phyloP scores from a whole-genome alignment of 345 rosid species.

The Euphorbia pulcherrima region DNA sequence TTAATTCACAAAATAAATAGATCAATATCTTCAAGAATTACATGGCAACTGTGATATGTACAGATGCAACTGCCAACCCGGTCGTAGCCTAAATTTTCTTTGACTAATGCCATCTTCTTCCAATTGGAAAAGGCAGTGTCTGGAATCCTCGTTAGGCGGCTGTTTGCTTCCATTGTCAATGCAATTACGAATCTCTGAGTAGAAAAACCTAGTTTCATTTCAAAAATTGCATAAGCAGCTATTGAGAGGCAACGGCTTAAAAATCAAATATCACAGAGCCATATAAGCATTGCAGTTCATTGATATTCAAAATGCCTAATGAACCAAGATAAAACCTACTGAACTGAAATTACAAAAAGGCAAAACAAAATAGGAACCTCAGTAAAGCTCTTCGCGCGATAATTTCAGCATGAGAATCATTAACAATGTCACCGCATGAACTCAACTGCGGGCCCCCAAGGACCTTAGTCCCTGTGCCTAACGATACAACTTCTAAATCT shows the following conservation, averaged over 20 bases:
- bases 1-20: neutral
- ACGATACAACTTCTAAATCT: constrained; percentile 64
- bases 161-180: constrained; percentile 16
- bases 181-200: constrained; percentile 52
- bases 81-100: constrained; percentile 45
- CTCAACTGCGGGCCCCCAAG: constrained; percentile 58
- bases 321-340: neutral
- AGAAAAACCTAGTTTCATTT: constrained; percentile 53
- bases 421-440: constrained; percentile 66
- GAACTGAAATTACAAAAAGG: neutral
- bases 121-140: constrained; percentile 35
- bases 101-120: constrained; percentile 26
- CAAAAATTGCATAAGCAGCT: neutral
- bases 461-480: constrained; percentile 92
- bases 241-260: constrained; percentile 1
- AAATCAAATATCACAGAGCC: neutral
- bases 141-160: constrained; percentile 20
- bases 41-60: constrained; percentile 94
- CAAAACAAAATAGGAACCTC: constrained; percentile 37
- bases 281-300: neutral
- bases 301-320: neutral
- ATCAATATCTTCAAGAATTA: constrained; percentile 33
- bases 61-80: constrained; percentile 65
- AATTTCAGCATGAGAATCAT: constrained; percentile 90
- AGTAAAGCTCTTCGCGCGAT: constrained; percentile 73